These are phyloP conservation scores for Emmonsiellopsis sp. DNA, from an alignment of 2,329 filamentous ascomycete genomes.

Conservation along the genomic window DNA sequence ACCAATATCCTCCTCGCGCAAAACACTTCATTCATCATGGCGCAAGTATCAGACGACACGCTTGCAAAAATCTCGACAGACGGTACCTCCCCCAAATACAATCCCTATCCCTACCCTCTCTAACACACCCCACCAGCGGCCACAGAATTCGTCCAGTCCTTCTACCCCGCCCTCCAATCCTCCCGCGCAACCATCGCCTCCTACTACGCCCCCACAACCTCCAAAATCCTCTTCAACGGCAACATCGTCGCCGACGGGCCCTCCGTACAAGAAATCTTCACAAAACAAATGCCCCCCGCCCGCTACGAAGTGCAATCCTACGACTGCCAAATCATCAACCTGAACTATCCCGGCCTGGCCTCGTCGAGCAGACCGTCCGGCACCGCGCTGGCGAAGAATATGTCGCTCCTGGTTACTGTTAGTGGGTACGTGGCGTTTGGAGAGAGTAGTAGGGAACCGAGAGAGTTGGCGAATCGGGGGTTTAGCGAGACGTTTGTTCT, in stretches of 20 bases:
- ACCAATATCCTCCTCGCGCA: too few species aligned
- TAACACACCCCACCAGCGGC: slow-evolving; percentile 45
- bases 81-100: slow-evolving; percentile 18
- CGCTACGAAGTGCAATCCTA: slow-evolving; percentile 68
- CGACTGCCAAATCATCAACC: slow-evolving; percentile 71
- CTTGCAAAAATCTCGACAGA: slow-evolving; percentile 35
- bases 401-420: slow-evolving; percentile 63
- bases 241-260: slow-evolving; percentile 52
- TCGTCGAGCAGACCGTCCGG: slow-evolving; percentile 20
- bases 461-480: slow-evolving; percentile 54
- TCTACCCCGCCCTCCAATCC: slow-evolving; percentile 65
- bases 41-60: slow-evolving; percentile 23
- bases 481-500: slow-evolving; percentile 78
- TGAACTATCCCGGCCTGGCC: slow-evolving; percentile 45
- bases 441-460: slow-evolving; percentile 37
- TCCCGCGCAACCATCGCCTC: slow-evolving; percentile 47
- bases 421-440: slow-evolving; percentile 65
- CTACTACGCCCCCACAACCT: slow-evolving; percentile 58
- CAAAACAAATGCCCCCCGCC: slow-evolving; percentile 52
- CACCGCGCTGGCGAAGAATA: slow-evolving; percentile 44
- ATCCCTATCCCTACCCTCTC: neutral
- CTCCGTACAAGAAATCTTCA: slow-evolving; percentile 60
- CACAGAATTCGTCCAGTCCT: slow-evolving; percentile 61
- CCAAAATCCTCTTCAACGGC: slow-evolving; percentile 75
- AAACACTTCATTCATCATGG: slow-evolving; percentile 18